Evolutionary conservation across 805 yeast genomes (phyloP), one percentile per base, ranked within the genome.

Genomic region (Sugiyamaella qingdaonensis): DNA sequence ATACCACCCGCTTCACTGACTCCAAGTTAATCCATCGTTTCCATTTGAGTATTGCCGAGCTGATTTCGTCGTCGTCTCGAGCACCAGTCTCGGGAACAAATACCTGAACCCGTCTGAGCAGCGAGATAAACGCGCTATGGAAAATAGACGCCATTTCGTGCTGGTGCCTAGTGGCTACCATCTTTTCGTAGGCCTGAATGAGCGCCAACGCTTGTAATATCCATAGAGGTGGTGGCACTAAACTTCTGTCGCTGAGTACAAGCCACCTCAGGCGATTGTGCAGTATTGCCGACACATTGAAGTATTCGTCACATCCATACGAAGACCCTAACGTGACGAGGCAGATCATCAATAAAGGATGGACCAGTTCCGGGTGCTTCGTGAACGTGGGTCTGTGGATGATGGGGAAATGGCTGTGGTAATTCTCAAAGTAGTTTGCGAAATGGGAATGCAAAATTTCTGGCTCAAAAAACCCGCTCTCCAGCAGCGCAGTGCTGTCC

Each of bases 391-490:
- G 61, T 16, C 52, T 49, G 52, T 64, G 67, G 8, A 63, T 34
- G 24, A 64, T 60, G 19, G 67, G 67, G 54, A 63, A 63, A 45
- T 63, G 67, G 47, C 63, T 64, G 46, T 63, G 67, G 50, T 61
- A 63, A 41, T 54, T 57, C n/a, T 59, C 61, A 46, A 63, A 62
- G 50, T 63, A 63, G 29, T 45, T 45, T 24, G 52, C 31, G 51
- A 57, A 63, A 43, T 59, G 50, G 36, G 52, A 36, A 33, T 49
- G 47, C 52, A 63, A 45, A n/a, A 54, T 47, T 2, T 32, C 58
- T 10, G 67, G 61, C 34, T 55, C 55, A 43, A 61, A 60, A 39
- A 60, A 54, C 49, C 56, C 49, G 13, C 55, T 48, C 10, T 53
- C 51, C 19, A 53, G 18, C 18, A 58, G 13, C 14, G 53, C 46